Evolutionary conservation across 2,329 filamentous ascomycete genomes (phyloP), one percentile per base, ranked within the genome.

Genomic region (Chaetomiaceae sp.): DNA sequence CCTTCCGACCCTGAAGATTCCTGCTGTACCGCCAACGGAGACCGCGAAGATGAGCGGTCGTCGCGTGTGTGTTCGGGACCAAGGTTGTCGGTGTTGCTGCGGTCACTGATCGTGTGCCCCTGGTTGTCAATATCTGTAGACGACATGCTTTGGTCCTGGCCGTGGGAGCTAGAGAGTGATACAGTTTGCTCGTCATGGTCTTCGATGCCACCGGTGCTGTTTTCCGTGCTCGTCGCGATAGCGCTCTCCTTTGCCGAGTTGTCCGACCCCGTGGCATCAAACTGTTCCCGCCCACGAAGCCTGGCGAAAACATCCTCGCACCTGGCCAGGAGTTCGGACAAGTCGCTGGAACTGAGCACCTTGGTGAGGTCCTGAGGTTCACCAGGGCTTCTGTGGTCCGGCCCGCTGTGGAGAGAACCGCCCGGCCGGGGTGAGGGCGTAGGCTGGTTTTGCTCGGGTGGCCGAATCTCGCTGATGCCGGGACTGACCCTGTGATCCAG

Each of bases 401-500:
- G n/a, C 6, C 20, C 27, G 22, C 8, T 14, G 12, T 12, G n/a
- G 7, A 14, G 17, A 7, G 11, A 15, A 7, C 37, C 44, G 15
- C 40, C 27, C 20, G 27, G 27, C 15, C 3, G 4, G n/a, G 47
- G 43, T 4, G 40, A 33, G 15, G 40, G 25, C 7, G 36, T 50
- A 17, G 23, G 33, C 5, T 20, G 31, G 3, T 50, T 39, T 40
- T 40, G 52, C 14, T n/a, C 11, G 9, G 40, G 25, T 31, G 9
- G 52, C 15, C 14, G 34, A 22, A 40, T 47, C 37, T 61, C 54
- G 42, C 63, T 65, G 15, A 63, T 42, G 1, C 62, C 59, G 11
- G 61, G 62, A 36, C 55, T 61, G 15, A 60, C 45, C 20, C 23
- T 51, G 23, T 37, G 36, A 11, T 46, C 31, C 9, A 36, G 4